Evolutionary conservation across 2,329 filamentous ascomycete genomes (phyloP), one percentile per base, ranked within the genome.

Genomic region (Paecilomyces dactylethromorphus): DNA sequence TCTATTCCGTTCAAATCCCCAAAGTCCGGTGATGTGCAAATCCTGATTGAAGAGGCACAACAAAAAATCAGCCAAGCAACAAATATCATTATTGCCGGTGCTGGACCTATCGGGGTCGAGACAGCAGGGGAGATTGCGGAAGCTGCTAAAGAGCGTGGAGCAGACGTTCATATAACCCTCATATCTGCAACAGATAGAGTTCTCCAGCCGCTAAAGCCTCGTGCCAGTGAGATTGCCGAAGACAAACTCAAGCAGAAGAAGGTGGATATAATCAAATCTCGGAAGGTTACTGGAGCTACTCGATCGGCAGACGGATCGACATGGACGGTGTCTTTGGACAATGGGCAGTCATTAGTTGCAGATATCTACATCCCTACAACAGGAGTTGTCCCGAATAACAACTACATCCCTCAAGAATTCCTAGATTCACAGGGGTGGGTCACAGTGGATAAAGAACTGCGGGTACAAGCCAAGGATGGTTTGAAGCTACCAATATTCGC

Each of bases 281-380:
- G 55, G 0, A 69, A 62, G 69, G 73, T 66, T 59, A 74, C 33
- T 62, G 68, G 21, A 73, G 78, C 8, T 65, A 69, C 21, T 66
- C 68, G 6, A 69, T 66, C 18, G 61, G 65, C 74, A 33, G 76
- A 72, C 35, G 3, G 12, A 6, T 39, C 35, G 29, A 73, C 73
- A 53, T 80, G 76, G 60, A 74, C 75, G 3, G 64, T 82, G 24
- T 65, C 66, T 3, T 68, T 84, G 18, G 71, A 69, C 60, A 79
- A 81, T 59, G 82, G 82, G 50, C 72, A 77, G 53, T 74, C 69
- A 2, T 63, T 82, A 45, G 73, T 74, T 1, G 75, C 78, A 2
- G 83, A 85, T 63, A 61, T 83, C 24, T 84, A 81, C 65, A 78
- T 86, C 58, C 76, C 79, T 3, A 81, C 80, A 0, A 76, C 76